Evolutionary conservation across 2,329 filamentous ascomycete species (phyloP).

Genomic region (Cytospora schulzeri): DNA sequence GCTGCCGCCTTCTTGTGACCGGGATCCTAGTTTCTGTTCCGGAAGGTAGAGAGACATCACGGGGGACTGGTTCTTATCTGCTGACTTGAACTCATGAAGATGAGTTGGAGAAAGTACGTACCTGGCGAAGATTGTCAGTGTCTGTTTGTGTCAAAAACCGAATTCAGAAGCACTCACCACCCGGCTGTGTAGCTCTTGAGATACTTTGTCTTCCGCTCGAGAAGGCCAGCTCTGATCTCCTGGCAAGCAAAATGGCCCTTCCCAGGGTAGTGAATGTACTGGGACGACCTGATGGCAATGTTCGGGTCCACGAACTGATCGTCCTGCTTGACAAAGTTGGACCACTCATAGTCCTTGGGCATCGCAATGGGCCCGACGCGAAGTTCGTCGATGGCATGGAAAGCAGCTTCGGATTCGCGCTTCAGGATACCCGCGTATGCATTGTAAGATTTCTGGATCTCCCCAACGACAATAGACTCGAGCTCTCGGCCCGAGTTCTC

Average conservation of each 20-base stretch:
- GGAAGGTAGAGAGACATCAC: constrained; percentile 95
- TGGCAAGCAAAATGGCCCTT: constrained; percentile 79
- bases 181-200: constrained; percentile 95
- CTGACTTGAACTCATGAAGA: constrained; percentile 98
- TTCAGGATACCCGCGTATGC: constrained; percentile 90
- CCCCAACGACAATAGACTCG: constrained; percentile 93
- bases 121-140: constrained; percentile 50
- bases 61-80: constrained; percentile 86
- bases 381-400: constrained; percentile 77
- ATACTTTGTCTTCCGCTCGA: constrained; percentile 98
- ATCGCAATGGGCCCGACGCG: constrained; percentile 86
- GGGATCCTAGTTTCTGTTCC: constrained; percentile 93
- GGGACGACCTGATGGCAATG: constrained; percentile 73
- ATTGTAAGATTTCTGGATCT: constrained; percentile 98
- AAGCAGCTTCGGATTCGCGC: constrained; percentile 80
- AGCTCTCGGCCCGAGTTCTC: constrained; percentile 93
- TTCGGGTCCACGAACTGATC: constrained; percentile 86
- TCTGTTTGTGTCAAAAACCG: background rate
- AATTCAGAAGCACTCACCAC: constrained; percentile 63
- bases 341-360: constrained; percentile 93
- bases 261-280: constrained; percentile 89
- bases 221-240: constrained; percentile 85
- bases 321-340: constrained; percentile 75
- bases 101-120: constrained; percentile 96
- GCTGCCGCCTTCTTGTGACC: constrained; percentile 77